A percentile compares a stretch with the other conserved stretches of the same genome.
These are phyloP conservation scores for Aureobasidium musti DNA, from an alignment of 2,329 filamentous ascomycete species.

Conservation along the genomic window DNA sequence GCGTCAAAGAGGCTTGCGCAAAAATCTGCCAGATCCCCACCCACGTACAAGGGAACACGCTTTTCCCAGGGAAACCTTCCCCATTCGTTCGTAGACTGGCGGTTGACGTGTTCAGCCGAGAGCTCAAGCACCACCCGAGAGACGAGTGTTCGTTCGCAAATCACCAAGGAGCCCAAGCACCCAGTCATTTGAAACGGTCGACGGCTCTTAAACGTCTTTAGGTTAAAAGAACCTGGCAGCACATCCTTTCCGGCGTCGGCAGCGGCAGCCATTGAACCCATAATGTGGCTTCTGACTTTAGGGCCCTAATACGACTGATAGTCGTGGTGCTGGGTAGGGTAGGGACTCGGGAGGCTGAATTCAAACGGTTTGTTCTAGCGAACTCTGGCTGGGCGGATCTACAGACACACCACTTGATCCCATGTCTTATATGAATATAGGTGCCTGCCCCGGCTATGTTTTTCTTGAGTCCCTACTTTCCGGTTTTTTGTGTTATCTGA, in stretches of 20 bases:
- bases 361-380: slow-evolving; percentile 13
- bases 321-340: background rate
- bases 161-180: background rate
- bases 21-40: background rate
- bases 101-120: slow-evolving; percentile 11
- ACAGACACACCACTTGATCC: background rate
- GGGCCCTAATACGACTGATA: background rate
- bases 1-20: slow-evolving; percentile 10
- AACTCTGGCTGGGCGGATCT: slow-evolving; percentile 18
- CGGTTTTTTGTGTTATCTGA: background rate
- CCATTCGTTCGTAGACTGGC: background rate
- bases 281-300: background rate
- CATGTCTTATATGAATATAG: slow-evolving; percentile 3
- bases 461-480: background rate
- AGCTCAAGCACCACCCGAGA: background rate
- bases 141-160: background rate
- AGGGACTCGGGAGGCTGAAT: background rate
- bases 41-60: background rate
- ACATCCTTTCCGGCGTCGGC: slow-evolving; percentile 14
- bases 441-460: background rate
- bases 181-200: slow-evolving; percentile 16
- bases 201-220: slow-evolving; percentile 12
- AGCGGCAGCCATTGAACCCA: background rate
- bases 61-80: background rate
- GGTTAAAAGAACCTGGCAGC: background rate